phyloP scores from a whole-genome alignment of 2,329 filamentous ascomycete species.

The Cercospora sp. region DNA sequence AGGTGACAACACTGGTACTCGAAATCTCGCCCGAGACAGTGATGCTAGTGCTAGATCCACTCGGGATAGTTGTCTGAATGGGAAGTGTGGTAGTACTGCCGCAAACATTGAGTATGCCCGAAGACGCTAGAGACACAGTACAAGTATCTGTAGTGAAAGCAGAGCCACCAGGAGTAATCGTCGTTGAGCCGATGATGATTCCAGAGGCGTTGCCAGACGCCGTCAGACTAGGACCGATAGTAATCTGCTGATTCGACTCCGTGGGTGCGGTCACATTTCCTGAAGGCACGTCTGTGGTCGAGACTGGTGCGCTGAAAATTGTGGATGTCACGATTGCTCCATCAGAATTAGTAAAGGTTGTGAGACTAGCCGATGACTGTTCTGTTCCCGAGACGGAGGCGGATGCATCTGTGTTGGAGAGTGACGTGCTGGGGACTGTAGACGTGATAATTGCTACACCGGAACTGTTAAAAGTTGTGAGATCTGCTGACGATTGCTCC shows the following conservation, averaged over 20 bases:
- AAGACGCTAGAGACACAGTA: not conserved
- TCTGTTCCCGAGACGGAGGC: not conserved
- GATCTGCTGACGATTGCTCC: not conserved
- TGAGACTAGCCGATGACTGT: not conserved
- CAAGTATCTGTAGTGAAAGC: not conserved
- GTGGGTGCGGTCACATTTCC: not conserved
- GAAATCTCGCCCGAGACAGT: not conserved
- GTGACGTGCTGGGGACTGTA: not conserved
- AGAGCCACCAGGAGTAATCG: conserved; percentile 1
- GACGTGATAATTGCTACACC: not conserved
- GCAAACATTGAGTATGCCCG: not conserved
- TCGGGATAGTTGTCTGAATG: not conserved
- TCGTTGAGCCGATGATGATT: conserved; percentile 5
- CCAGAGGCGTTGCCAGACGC: conserved; percentile 4
- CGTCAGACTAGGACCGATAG: not conserved
- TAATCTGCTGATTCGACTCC: not conserved
- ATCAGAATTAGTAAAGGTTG: not conserved
- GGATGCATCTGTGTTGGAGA: not conserved
- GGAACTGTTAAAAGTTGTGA: not conserved
- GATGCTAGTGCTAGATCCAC: not conserved
- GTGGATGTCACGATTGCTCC: not conserved
- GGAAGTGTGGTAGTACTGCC: not conserved
- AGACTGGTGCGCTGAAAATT: not conserved
- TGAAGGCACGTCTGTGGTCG: not conserved
- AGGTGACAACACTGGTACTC: not conserved